Base-by-base conservation (phyloP, 1,284 basidiomycete genomes). In the Rhodotorula sp. region DNA sequence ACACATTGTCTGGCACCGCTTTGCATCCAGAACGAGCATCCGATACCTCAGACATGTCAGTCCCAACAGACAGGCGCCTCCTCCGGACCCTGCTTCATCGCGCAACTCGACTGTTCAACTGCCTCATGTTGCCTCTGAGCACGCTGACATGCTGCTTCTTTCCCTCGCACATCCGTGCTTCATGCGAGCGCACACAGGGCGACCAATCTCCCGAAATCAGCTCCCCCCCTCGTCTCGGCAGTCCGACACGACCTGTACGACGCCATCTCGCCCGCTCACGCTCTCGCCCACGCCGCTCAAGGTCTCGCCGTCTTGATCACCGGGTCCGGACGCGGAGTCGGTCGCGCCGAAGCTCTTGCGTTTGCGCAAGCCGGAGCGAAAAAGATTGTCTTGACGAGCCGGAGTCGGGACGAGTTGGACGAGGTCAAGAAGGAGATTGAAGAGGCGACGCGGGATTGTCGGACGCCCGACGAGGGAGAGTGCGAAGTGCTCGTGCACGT, bases 251-350 rank as follows among this genome's bases (percentile, higher is more conserved):
- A 65, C 64, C 5, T 69, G 59, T 69, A 69, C 68, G 12, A 26
- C 8, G 54, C 31, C 15, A 69, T 65, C 46, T 34, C 31, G 39
- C 60, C 63, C 21, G 5, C 12, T 14, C 16, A 16, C 21, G 54
- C 46, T 15, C 59, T 69, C 43, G 23, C 52, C 2, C 8, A 46
- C 26, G 31, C 59, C 7, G 68, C 68, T 12, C 23, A 54, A 2
- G 52, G 59, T 5, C 52, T 65, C 68, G 46, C 51, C 12, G 68
- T 69, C 47, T 60, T 69, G 34, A 54, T 69, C 16, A 69, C 68
- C 7, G 68, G 68, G 15, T 65, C 68, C 12, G 68, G 68, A 10
- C 68, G 68, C 31, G 68, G 68, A 5, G 54, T 65, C 15, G 68
- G 68, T 1, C 46, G 59, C 26, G n/a, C 54, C 4, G 57, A 60